Conservation (phyloP, 306 rosid species). For the Cicer pinnatifidum region DNA sequence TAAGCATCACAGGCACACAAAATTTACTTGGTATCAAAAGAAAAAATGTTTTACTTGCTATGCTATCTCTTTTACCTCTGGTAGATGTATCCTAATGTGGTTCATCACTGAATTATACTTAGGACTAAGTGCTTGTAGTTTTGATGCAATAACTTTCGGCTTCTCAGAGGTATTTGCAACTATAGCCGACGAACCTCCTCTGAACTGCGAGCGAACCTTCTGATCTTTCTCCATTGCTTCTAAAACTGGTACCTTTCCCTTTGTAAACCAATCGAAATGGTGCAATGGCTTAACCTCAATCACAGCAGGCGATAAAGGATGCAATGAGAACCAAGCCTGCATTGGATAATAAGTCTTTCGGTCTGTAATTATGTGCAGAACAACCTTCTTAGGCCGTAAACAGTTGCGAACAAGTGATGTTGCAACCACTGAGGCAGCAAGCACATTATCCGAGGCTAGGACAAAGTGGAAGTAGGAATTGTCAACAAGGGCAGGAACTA, state of each 20-base stretch:
- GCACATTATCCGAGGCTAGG: constrained; percentile 91
- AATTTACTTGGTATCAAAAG: not conserved
- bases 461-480: constrained; percentile 84
- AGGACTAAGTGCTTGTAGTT: constrained; percentile 96
- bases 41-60: constrained; percentile 20
- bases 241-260: constrained; percentile 95
- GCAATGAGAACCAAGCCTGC: constrained; percentile 99
- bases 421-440: constrained; percentile 93
- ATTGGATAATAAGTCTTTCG: constrained; percentile 89
- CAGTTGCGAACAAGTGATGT: constrained; percentile 79
- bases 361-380: constrained; percentile 91
- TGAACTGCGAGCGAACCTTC: constrained; percentile 74
- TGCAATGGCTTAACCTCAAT: constrained; percentile 98
- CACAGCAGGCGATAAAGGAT: constrained; percentile 81
- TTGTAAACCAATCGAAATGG: constrained; percentile 94
- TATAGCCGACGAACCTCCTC: constrained; percentile 96
- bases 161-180: constrained; percentile 79
- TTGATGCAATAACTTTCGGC: constrained; percentile 83
- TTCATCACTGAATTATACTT: constrained; percentile 98
- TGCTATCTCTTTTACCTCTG: constrained; percentile 67
- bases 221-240: constrained; percentile 99
- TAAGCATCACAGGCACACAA: constrained; percentile 38
- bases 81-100: constrained; percentile 91
- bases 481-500: constrained; percentile 91
- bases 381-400: constrained; percentile 66